Conservation (phyloP, 2,329 filamentous ascomycete species). For the Pseudogymnoascus sp. region DNA sequence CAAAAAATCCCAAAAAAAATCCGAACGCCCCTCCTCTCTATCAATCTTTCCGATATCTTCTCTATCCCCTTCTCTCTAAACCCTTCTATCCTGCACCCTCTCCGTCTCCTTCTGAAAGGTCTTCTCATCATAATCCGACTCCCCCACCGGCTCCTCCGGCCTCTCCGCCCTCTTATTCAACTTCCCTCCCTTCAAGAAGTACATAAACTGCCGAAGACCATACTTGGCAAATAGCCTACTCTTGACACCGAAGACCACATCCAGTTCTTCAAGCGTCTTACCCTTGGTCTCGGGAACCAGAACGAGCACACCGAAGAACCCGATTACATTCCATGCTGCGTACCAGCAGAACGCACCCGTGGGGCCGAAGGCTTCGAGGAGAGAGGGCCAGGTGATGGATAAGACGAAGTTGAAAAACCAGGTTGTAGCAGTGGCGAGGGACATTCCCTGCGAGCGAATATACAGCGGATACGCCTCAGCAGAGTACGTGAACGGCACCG, state of each 20-base stretch:
- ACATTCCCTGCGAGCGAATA: constrained; percentile 53
- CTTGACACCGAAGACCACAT: constrained; percentile 40
- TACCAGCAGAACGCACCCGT: neutral
- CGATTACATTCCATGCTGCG: constrained; percentile 36
- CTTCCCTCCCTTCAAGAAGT: constrained; percentile 14
- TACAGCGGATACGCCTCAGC: constrained; percentile 57
- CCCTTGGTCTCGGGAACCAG: constrained; percentile 51
- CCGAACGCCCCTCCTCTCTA: neutral
- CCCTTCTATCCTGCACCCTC: neutral
- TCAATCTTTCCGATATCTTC: neutral
- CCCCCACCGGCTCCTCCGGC: neutral
- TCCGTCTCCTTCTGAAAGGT: neutral
- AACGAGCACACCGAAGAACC: constrained; percentile 47
- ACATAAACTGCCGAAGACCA: constrained; percentile 16
- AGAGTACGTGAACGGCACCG: constrained; percentile 54
- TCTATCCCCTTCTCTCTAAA: neutral
- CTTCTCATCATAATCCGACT: neutral
- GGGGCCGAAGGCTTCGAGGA: neutral
- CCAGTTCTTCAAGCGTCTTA: constrained; percentile 25
- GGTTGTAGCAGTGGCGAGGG: constrained; percentile 44
- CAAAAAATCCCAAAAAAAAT: neutral
- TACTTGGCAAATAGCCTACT: constrained; percentile 16
- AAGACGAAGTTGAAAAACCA: constrained; percentile 25
- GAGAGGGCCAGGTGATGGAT: constrained; percentile 17
- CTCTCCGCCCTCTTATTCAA: neutral